Base-by-base conservation (phyloP, 2,329 filamentous ascomycete species). In the Acrocalymma vagum region DNA sequence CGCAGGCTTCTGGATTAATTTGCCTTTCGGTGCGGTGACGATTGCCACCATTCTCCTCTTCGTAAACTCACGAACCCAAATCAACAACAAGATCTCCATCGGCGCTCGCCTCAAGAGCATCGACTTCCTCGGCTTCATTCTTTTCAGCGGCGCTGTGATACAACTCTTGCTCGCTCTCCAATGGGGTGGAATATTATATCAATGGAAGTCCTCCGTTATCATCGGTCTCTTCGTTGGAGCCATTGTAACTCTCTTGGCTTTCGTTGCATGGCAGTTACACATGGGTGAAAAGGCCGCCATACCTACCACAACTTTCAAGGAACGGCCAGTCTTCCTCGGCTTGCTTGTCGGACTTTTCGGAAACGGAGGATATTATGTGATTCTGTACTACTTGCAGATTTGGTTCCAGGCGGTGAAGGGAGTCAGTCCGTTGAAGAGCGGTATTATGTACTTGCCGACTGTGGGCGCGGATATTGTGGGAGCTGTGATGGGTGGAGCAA, bases 381-480 rank as follows among this genome's bases (percentile, higher is more conserved):
- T 48, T 11, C 21, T 57, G 6, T 54, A 50, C 39, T 60, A 44
- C 17, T 46, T 72, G 9, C 51, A 48, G 3, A 39, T 58, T 8
- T 62, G 63, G 44, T 72, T 73, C 48, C 70, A 73, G 44, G 59
- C 65, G 15, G 62, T 72, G 30, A 63, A 65, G 33, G 45, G 58
- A 10, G 58, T 56, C 11, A 51, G 50, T 6, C 59, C 70, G 4
- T 49, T 60, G 1, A 42, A 60, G 10, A 65, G 62, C 16, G 70
- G 67, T 7, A 62, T 72, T 18, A 50, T 48, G 36, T 62, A 53
- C 13, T 33, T 72, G 3, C 69, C 70, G 1, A 47, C 63, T 8
- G 46, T 65, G 1, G 14, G 63, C 9, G 46, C 40, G 6, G 46
- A 52, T 5, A 48, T 65, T 2, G 4, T 63, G 1, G 45, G 46